Conservation (phyloP, 495 filamentous ascomycete genomes). For the Entonaema liquescens region DNA sequence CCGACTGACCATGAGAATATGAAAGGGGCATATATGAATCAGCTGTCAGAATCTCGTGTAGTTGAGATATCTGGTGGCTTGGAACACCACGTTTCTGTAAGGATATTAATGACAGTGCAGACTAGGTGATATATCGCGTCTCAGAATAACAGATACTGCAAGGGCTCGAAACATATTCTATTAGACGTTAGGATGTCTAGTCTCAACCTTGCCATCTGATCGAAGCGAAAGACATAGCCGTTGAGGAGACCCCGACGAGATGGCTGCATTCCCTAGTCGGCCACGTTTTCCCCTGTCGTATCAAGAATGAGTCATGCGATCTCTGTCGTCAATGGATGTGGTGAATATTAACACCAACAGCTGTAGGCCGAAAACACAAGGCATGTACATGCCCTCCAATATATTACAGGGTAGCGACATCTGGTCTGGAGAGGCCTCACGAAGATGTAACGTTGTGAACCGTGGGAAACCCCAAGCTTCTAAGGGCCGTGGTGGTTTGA, state of each 20-base stretch:
- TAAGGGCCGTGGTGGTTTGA: conserved; percentile 10
- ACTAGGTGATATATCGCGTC: conserved; percentile 37
- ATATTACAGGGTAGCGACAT: background rate
- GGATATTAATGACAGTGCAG: conserved; percentile 33
- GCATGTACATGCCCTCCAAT: background rate
- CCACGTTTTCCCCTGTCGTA: conserved; percentile 14
- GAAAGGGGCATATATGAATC: conserved; percentile 13
- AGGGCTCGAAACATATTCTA: conserved; percentile 42
- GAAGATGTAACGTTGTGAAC: conserved; percentile 27
- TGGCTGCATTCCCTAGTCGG: conserved; percentile 9
- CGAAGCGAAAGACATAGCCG: conserved; percentile 38
- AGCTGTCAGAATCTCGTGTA: conserved; percentile 14
- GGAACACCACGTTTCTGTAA: conserved; percentile 44
- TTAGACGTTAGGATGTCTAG: conserved; percentile 33
- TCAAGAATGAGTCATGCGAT: conserved; percentile 16
- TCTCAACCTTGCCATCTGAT: conserved; percentile 38
- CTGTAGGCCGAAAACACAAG: conserved; percentile 16
- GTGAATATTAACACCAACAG: conserved; percentile 13
- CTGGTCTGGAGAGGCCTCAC: background rate
- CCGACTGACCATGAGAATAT: conserved; percentile 1
- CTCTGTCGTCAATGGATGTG: conserved; percentile 11
- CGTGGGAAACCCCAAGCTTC: conserved; percentile 7
- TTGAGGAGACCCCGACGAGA: conserved; percentile 21
- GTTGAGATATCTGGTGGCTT: conserved; percentile 34
- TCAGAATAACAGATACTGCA: conserved; percentile 33